These are phyloP conservation scores for Centrapalus pauciflorus DNA, from an alignment of 129 eudicot genomes.

Conservation along the genomic window DNA sequence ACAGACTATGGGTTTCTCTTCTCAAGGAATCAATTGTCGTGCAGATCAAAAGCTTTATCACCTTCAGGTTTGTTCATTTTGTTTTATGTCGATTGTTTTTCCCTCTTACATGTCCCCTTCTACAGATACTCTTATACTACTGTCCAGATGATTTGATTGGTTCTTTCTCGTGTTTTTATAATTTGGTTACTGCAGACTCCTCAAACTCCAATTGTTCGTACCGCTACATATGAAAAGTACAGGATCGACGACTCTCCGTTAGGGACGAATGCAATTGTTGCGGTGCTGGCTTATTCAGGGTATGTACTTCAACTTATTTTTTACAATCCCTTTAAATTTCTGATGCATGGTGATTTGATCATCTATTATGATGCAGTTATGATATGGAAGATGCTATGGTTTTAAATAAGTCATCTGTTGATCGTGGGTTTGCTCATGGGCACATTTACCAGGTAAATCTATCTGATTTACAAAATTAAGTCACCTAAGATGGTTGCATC, in stretches of 20 bases:
- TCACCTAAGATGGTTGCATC: no score
- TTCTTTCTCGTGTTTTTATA: neutral
- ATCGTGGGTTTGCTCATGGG: constrained; percentile 93
- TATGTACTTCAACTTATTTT: constrained; percentile 5
- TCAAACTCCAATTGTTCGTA: constrained; percentile 91
- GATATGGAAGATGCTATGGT: constrained; percentile 99
- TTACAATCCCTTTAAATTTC: neutral
- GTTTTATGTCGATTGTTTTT: neutral
- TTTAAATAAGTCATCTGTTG: constrained; percentile 89
- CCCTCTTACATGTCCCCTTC: neutral
- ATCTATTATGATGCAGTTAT: constrained; percentile 44
- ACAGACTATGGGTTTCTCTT: constrained; percentile 95
- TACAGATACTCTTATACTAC: neutral
- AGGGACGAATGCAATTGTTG: constrained; percentile 98
- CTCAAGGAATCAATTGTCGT: constrained; percentile 72
- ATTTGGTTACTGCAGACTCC: constrained; percentile 66
- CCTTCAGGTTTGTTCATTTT: constrained; percentile 66
- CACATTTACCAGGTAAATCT: constrained; percentile 83
- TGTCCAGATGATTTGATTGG: neutral
- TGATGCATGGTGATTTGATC: neutral
- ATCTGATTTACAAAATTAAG: no score
- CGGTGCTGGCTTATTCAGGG: constrained; percentile 98
- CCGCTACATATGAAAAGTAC: constrained; percentile 71
- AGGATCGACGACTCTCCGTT: constrained; percentile 77
- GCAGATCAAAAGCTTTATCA: constrained; percentile 96